A percentile compares a stretch with the other conserved stretches of the same genome.
phyloP scores from a whole-genome alignment of 805 yeast species.

The Candida sakaeoensis region DNA sequence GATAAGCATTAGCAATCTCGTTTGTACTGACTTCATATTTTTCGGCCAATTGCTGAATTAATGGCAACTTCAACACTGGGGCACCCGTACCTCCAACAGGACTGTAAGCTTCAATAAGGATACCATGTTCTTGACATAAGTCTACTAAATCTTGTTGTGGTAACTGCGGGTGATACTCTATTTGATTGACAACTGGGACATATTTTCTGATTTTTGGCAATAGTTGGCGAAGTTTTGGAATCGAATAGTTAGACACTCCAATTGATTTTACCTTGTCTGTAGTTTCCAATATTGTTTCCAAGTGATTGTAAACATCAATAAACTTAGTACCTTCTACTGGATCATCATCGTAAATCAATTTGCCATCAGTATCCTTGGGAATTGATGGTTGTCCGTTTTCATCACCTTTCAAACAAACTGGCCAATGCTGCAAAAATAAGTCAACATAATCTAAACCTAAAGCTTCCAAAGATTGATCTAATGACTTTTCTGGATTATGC shows the following conservation, averaged over 20 bases:
- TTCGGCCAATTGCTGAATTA: constrained; percentile 50
- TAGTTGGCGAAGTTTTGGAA: constrained; percentile 24
- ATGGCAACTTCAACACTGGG: constrained; percentile 52
- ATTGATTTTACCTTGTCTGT: constrained; percentile 31
- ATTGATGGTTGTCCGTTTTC: constrained; percentile 34
- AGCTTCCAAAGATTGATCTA: constrained; percentile 33
- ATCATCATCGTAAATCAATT: constrained; percentile 30
- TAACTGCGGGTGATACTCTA: constrained; percentile 68
- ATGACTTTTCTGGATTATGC: constrained; percentile 38
- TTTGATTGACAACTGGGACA: constrained; percentile 66
- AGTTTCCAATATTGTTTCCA: constrained; percentile 26
- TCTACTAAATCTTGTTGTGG: constrained; percentile 61
- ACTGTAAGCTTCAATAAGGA: constrained; percentile 62
- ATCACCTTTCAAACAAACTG: constrained; percentile 39
- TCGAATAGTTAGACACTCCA: constrained; percentile 35
- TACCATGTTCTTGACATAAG: constrained; percentile 46
- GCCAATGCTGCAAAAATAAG: constrained; percentile 49
- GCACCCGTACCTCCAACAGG: constrained; percentile 69
- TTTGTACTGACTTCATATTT: constrained; percentile 52
- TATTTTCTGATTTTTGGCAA: constrained; percentile 20
- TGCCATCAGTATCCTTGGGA: constrained; percentile 37
- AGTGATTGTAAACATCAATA: constrained; percentile 25
- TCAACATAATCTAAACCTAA: constrained; percentile 46
- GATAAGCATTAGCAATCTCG: constrained; percentile 59
- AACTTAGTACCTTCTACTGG: constrained; percentile 30